A percentile compares a stretch with the other conserved stretches of the same genome.
phyloP scores from a whole-genome alignment of 768 basidiomycete genomes.

The Mycena capillaripes region DNA sequence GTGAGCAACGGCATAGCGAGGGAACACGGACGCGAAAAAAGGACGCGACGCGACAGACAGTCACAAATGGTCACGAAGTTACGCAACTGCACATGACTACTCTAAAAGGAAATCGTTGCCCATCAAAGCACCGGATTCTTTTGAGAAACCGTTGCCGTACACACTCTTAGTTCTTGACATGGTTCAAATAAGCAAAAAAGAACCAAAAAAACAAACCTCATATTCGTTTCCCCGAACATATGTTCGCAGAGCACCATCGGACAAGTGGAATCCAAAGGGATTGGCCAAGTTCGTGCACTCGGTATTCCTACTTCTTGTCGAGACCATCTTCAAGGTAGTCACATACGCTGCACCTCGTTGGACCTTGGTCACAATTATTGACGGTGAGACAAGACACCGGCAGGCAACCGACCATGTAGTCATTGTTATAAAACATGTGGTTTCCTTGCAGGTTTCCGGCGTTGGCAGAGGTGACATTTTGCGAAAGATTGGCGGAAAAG shows the following conservation, averaged over 20 bases:
- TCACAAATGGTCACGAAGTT: too few species aligned
- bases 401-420: conserved; percentile 69
- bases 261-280: conserved; percentile 78
- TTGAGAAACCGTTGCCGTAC: too few species aligned
- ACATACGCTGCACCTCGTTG: conserved; percentile 73
- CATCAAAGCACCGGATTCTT: too few species aligned
- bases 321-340: conserved; percentile 74
- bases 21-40: too few species aligned
- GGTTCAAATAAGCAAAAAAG: too few species aligned
- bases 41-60: too few species aligned
- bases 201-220: conserved; percentile 46
- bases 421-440: conserved; percentile 74
- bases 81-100: too few species aligned
- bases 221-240: conserved; percentile 79
- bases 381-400: background rate
- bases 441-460: conserved; percentile 70
- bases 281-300: conserved; percentile 77
- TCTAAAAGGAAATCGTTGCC: too few species aligned
- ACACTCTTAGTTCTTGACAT: too few species aligned
- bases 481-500: conserved; percentile 55
- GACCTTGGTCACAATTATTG: conserved; percentile 54
- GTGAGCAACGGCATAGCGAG: too few species aligned
- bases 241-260: conserved; percentile 74
- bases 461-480: conserved; percentile 60
- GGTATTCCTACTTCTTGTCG: conserved; percentile 68